Evolutionary conservation across 148 eudicot species (phyloP), one percentile per base, ranked within the genome.

Genomic region (Euryodendron excelsum): DNA sequence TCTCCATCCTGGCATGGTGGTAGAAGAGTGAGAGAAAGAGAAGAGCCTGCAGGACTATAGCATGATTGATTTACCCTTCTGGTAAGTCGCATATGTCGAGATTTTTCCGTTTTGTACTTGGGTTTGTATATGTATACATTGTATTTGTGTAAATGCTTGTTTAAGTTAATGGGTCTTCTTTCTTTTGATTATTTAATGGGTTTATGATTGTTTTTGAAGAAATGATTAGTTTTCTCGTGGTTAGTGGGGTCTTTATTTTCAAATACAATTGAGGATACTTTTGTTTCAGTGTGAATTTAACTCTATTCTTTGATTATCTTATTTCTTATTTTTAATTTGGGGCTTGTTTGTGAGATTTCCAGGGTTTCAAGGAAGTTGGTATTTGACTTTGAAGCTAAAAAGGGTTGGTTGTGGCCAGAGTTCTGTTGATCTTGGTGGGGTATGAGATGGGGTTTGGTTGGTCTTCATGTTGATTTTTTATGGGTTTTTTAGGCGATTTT

Each of bases 381-480:
- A 58, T 74, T 86, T 78, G 82, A 83, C 82, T 86, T 83, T 75
- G 84, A 73, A 64, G 82, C 67, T 59, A 41, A 69, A 67, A 45
- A 78, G 75, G 41, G 31, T 53, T 47, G 10, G 20, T 64, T 50
- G n/a, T 65, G 62, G 60, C 65, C 47, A 53, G 47, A 37, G 63
- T 45, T 77, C 21, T 61, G 12, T 73, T 63, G 47, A 69, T 62
- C 64, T 79, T 53, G 8, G 25, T 36, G 8, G 50, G 68, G 21
- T 47, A 20, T 9, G 63, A 69, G 66, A 69, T 80, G 39, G 58
- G 34, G 18, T 39, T 58, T 27, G 48, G 45, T 72, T 14, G 65
- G 20, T 56, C 23, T 81, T 23, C 47, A 25, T 65, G 72, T 21
- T 25, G 78, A 23, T 25, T 41, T 41, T 41, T 41, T 5, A 41